These are phyloP conservation scores for Pleurotus eryngii DNA, from an alignment of 768 basidiomycete species.

Conservation along the genomic window DNA sequence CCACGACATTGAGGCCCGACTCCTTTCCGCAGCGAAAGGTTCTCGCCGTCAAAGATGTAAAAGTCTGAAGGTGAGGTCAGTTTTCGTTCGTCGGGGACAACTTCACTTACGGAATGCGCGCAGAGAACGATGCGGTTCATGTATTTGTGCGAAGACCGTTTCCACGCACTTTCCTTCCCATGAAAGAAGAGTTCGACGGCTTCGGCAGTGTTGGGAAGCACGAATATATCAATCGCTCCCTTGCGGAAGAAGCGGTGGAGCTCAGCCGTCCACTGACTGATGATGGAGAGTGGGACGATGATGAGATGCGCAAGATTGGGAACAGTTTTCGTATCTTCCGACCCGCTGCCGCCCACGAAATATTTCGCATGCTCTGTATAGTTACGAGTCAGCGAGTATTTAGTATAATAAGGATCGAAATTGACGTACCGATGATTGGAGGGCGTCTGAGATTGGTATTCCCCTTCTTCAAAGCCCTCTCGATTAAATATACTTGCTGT, in stretches of 20 bases:
- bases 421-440: neutral
- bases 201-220: neutral
- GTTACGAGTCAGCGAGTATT: no score
- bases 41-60: no score
- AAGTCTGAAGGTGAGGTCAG: no score
- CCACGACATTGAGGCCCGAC: no score
- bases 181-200: neutral
- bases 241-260: constrained; percentile 11
- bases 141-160: neutral
- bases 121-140: neutral
- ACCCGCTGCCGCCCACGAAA: neutral
- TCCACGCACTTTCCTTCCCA: neutral
- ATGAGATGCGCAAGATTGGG: constrained; percentile 16
- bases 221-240: constrained; percentile 8
- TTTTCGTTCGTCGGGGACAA: neutral
- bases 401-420: neutral
- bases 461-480: neutral
- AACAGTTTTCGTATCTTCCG: neutral
- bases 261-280: constrained; percentile 18
- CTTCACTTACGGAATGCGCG: neutral
- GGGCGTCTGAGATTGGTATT: no score
- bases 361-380: neutral
- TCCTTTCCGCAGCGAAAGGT: no score
- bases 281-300: constrained; percentile 17
- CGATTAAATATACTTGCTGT: neutral